Conservation (phyloP, 2,329 filamentous ascomycete species). For the Fusarium oxysporum region DNA sequence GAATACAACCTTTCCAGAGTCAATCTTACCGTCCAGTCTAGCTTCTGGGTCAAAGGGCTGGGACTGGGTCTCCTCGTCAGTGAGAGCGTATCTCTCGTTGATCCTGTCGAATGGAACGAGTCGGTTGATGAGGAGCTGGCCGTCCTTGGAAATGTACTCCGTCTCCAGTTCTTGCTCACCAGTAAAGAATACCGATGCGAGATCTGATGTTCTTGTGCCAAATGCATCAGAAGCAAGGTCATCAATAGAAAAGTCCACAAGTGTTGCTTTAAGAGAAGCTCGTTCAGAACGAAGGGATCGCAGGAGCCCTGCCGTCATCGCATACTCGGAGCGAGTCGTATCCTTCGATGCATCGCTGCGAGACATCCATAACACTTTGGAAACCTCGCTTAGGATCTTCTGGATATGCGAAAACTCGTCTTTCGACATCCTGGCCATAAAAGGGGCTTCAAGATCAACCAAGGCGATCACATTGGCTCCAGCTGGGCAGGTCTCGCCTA, state of each 20-base stretch:
- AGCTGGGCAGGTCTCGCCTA: not conserved
- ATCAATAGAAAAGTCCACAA: not conserved
- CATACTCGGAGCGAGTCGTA: rapidly evolving
- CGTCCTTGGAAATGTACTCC: not conserved
- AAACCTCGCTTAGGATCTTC: not conserved
- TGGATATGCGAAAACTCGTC: not conserved
- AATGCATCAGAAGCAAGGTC: not conserved
- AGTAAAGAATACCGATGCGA: not conserved
- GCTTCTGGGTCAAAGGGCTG: not conserved
- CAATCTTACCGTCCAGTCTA: not conserved
- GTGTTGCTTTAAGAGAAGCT: not conserved
- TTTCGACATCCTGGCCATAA: not conserved
- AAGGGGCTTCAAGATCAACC: not conserved
- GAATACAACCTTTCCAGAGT: not conserved
- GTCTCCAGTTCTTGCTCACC: not conserved
- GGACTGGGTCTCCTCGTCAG: not conserved
- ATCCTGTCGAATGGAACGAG: not conserved
- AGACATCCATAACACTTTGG: not conserved
- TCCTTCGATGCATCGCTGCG: not conserved
- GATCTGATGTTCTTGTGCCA: not conserved
- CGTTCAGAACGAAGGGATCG: not conserved
- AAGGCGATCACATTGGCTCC: not conserved
- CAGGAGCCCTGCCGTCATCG: not conserved
- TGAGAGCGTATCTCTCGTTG: not conserved
- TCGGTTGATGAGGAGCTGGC: not conserved